A percentile compares a stretch with the other conserved stretches of the same genome.
These are phyloP conservation scores for Pseudopithomyces chartarum DNA, from an alignment of 2,329 filamentous ascomycete species.

Conservation along the genomic window DNA sequence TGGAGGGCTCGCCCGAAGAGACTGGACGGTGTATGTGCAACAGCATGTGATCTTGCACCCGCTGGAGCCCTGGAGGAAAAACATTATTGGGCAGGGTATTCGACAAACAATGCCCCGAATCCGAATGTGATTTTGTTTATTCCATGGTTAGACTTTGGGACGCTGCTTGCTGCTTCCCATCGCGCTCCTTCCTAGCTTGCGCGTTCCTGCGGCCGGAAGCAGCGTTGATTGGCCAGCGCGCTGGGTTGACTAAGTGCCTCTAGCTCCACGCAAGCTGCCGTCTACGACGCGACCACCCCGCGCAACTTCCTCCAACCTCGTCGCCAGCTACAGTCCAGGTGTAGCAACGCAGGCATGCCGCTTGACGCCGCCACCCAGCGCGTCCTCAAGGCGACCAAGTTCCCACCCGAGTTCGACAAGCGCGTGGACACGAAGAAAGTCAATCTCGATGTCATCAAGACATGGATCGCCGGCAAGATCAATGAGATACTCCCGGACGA, in stretches of 20 bases:
- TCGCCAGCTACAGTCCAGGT: constrained; percentile 1
- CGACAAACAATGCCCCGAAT: too few species aligned
- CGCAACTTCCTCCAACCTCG: constrained; percentile 6
- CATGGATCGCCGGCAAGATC: constrained; percentile 92
- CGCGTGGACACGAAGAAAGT: constrained; percentile 98
- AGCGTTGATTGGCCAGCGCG: constrained; percentile 3
- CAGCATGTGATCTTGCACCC: too few species aligned
- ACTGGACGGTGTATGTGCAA: too few species aligned
- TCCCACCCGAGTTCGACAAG: constrained; percentile 88
- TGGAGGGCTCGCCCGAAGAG: too few species aligned
- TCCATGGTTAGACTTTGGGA: background rate
- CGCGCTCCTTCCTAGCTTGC: background rate
- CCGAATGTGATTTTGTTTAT: too few species aligned
- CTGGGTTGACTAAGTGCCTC: background rate
- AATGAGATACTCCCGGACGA: constrained; percentile 88
- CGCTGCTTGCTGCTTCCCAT: background rate
- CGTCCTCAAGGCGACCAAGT: constrained; percentile 88
- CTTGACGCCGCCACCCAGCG: constrained; percentile 81
- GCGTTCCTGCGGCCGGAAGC: constrained; percentile 1
- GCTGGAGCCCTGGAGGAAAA: too few species aligned
- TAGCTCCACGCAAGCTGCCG: constrained; percentile 1
- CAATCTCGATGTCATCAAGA: constrained; percentile 97
- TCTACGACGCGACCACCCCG: constrained; percentile 3
- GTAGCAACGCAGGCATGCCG: constrained; percentile 63
- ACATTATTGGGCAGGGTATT: too few species aligned